Evolutionary conservation across 768 basidiomycete species (phyloP).

Genomic region (Cubamyces lactineus): DNA sequence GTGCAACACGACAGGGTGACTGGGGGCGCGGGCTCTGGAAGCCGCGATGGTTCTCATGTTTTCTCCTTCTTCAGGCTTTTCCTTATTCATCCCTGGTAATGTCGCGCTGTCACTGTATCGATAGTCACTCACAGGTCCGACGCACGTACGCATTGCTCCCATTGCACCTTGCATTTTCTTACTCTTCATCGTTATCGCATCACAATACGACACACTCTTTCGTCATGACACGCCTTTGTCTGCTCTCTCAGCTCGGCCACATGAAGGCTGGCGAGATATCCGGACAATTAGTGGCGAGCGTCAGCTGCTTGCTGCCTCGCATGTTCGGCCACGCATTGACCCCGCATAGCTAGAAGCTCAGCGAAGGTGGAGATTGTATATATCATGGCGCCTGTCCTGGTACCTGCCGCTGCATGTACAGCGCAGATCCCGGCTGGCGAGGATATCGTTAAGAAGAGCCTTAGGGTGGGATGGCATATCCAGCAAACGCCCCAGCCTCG

Average conservation of each 20-base stretch:
- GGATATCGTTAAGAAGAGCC: not conserved
- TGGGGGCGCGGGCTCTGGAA: slow-evolving; percentile 7
- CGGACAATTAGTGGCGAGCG: not conserved
- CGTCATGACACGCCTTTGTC: not conserved
- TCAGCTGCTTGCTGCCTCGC: too few species aligned
- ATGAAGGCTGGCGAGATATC: not conserved
- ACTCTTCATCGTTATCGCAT: not conserved
- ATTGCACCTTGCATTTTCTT: not conserved
- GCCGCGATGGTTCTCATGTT: not conserved
- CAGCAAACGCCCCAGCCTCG: not conserved
- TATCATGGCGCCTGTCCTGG: too few species aligned
- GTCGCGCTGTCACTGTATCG: slow-evolving; percentile 15
- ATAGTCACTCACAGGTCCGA: slow-evolving; percentile 10
- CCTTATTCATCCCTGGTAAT: not conserved
- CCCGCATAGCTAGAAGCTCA: too few species aligned
- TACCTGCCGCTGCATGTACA: not conserved
- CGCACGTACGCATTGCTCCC: slow-evolving; percentile 6
- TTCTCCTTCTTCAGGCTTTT: not conserved
- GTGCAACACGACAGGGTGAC: not conserved
- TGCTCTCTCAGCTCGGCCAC: not conserved
- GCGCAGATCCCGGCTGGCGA: not conserved
- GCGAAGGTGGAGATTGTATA: too few species aligned
- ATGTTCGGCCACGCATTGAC: too few species aligned
- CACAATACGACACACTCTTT: not conserved
- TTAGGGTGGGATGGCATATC: not conserved